These are phyloP conservation scores for Vanderwaltozyma verrucispora DNA, from an alignment of 805 yeast species.

Conservation along the genomic window DNA sequence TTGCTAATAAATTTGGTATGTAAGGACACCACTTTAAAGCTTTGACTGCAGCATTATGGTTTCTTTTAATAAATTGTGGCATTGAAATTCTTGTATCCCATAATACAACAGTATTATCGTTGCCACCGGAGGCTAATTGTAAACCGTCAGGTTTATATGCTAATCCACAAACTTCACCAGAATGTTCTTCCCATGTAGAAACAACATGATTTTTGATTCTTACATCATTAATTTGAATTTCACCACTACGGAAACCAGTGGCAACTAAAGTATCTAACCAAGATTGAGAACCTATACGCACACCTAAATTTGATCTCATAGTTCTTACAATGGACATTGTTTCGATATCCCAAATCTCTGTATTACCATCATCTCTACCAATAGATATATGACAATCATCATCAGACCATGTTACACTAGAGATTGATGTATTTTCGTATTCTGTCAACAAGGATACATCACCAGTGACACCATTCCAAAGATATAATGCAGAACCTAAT, in stretches of 20 bases:
- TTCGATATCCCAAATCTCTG: slow-evolving; percentile 93
- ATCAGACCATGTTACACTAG: slow-evolving; percentile 78
- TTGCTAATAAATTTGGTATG: slow-evolving; percentile 71
- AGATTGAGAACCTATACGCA: slow-evolving; percentile 71
- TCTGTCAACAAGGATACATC: slow-evolving; percentile 61
- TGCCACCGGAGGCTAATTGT: slow-evolving; percentile 87
- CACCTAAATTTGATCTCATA: slow-evolving; percentile 55
- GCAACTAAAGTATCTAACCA: slow-evolving; percentile 80
- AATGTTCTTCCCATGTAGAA: slow-evolving; percentile 49
- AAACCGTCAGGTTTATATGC: slow-evolving; percentile 77
- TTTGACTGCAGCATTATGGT: slow-evolving; percentile 90
- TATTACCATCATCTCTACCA: slow-evolving; percentile 71
- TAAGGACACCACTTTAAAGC: slow-evolving; percentile 94
- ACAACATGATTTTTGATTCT: slow-evolving; percentile 71
- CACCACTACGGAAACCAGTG: slow-evolving; percentile 82
- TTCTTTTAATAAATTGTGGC: slow-evolving; percentile 67
- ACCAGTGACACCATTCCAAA: slow-evolving; percentile 87
- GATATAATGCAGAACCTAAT: slow-evolving; percentile 68
- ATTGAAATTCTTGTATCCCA: slow-evolving; percentile 74
- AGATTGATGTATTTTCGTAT: slow-evolving; percentile 31
- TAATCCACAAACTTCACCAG: slow-evolving; percentile 88
- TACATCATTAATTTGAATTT: slow-evolving; percentile 81
- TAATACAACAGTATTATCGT: slow-evolving; percentile 83
- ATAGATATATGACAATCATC: slow-evolving; percentile 81
- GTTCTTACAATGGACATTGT: slow-evolving; percentile 64